A percentile compares a stretch with the other conserved stretches of the same genome.
Evolutionary conservation across 306 rosid species (phyloP).

Genomic region (Sophora flavescens): DNA sequence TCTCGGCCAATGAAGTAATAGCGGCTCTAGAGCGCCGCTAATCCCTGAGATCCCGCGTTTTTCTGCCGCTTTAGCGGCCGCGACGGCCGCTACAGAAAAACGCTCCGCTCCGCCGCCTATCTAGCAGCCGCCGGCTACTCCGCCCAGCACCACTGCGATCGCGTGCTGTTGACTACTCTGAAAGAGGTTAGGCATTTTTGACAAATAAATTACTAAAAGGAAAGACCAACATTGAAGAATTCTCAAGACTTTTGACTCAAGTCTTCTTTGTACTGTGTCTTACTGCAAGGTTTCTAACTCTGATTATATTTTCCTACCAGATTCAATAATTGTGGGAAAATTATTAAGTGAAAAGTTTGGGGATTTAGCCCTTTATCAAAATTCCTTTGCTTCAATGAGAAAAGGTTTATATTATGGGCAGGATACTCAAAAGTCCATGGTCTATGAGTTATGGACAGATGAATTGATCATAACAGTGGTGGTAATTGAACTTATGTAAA

Average conservation of each 20-base stretch:
- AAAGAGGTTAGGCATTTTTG: conserved; percentile 15
- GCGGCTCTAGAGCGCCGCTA: too few species aligned
- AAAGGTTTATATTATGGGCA: conserved; percentile 20
- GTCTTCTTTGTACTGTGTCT: conserved; percentile 20
- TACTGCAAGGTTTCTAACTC: conserved; percentile 24
- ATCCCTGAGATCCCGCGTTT: too few species aligned
- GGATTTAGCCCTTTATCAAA: background rate
- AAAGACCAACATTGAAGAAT: conserved; percentile 1
- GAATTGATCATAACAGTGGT: conserved; percentile 23
- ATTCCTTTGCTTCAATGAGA: conserved; percentile 18
- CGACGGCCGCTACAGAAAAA: too few species aligned
- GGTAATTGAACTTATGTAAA: background rate
- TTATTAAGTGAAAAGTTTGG: conserved; percentile 6
- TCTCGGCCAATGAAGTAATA: too few species aligned
- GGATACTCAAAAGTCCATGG: background rate
- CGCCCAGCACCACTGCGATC: too few species aligned
- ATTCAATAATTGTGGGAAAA: conserved; percentile 21
- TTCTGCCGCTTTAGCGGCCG: too few species aligned
- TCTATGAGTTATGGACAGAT: background rate
- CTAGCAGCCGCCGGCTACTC: too few species aligned
- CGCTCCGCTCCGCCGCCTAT: too few species aligned
- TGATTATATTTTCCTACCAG: background rate
- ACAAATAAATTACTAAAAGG: conserved; percentile 20
- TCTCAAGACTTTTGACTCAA: background rate
- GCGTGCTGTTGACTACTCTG: too few species aligned